These are phyloP conservation scores for Myxozyma monticola DNA, from an alignment of 805 yeast genomes.

Conservation along the genomic window DNA sequence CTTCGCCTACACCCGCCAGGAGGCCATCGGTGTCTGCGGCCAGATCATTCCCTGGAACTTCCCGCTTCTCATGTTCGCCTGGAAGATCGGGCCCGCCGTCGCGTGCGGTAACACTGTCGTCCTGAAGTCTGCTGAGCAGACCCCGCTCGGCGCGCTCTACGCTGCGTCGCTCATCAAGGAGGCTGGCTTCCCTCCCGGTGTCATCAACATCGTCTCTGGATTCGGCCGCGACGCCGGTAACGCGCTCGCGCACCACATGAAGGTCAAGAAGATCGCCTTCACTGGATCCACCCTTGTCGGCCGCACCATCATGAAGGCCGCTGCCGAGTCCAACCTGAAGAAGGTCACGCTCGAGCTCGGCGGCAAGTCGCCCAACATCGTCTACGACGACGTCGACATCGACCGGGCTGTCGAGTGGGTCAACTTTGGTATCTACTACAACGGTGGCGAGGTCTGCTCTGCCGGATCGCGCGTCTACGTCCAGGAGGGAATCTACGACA, in stretches of 20 bases:
- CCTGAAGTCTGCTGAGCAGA: constrained; percentile 86
- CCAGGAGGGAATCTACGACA: constrained; percentile 81
- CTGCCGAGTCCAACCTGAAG: constrained; percentile 80
- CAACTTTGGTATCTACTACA: constrained; percentile 81
- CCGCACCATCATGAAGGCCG: constrained; percentile 73
- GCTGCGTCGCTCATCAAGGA: constrained; percentile 67
- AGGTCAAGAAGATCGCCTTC: constrained; percentile 86
- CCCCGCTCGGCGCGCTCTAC: constrained; percentile 84
- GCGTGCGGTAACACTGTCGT: constrained; percentile 89
- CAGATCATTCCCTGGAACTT: constrained; percentile 97
- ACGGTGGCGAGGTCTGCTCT: constrained; percentile 94
- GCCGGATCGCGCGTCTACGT: constrained; percentile 92
- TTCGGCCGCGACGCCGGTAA: constrained; percentile 83
- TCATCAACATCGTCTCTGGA: constrained; percentile 82
- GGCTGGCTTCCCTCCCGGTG: constrained; percentile 93
- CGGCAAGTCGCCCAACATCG: constrained; percentile 92
- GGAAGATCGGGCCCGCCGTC: constrained; percentile 93
- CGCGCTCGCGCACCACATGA: constrained; percentile 73
- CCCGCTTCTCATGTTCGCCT: constrained; percentile 89
- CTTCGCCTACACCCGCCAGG: constrained; percentile 77
- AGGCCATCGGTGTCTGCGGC: constrained; percentile 94
- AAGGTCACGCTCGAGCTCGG: constrained; percentile 93
- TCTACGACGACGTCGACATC: constrained; percentile 82
- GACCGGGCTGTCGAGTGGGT: constrained; percentile 74
- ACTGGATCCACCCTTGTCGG: constrained; percentile 95